Conservation (phyloP, 305 asterid species). For the Fraxinus velutina region DNA sequence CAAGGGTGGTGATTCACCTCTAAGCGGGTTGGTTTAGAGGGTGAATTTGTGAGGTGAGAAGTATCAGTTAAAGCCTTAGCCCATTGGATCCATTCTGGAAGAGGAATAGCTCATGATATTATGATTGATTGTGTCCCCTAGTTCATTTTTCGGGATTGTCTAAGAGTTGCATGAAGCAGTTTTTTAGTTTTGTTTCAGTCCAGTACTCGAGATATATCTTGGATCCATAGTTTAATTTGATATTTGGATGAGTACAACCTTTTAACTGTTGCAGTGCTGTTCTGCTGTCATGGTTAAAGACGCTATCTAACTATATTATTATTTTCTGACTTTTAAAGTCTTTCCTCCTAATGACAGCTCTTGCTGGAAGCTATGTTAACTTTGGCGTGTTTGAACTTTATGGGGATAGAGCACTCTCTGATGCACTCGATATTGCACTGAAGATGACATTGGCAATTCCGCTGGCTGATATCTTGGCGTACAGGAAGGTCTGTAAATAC, state of each 20-base stretch:
- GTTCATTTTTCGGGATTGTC: background rate
- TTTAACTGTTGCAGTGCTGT: background rate
- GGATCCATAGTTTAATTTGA: background rate
- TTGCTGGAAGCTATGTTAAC: constrained; percentile 92
- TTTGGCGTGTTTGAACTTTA: constrained; percentile 97
- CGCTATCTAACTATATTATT: background rate
- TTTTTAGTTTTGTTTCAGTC: background rate
- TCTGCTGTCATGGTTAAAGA: background rate
- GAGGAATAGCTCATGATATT: background rate
- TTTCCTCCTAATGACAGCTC: constrained; percentile 50
- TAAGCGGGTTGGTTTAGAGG: background rate
- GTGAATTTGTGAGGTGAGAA: background rate
- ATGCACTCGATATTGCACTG: constrained; percentile 85
- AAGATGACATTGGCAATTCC: constrained; percentile 85
- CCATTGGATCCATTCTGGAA: background rate
- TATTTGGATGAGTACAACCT: background rate
- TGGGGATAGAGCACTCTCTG: constrained; percentile 98
- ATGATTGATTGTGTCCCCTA: background rate
- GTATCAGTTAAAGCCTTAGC: background rate
- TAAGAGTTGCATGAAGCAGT: background rate
- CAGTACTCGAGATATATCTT: background rate
- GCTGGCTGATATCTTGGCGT: constrained; percentile 79
- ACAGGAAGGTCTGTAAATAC: constrained; percentile 71
- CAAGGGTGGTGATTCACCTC: background rate
- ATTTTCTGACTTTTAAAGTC: background rate